A percentile compares a stretch with the other conserved stretches of the same genome.
Conservation (phyloP, 495 filamentous ascomycete genomes). For the Neurospora discreta region DNA sequence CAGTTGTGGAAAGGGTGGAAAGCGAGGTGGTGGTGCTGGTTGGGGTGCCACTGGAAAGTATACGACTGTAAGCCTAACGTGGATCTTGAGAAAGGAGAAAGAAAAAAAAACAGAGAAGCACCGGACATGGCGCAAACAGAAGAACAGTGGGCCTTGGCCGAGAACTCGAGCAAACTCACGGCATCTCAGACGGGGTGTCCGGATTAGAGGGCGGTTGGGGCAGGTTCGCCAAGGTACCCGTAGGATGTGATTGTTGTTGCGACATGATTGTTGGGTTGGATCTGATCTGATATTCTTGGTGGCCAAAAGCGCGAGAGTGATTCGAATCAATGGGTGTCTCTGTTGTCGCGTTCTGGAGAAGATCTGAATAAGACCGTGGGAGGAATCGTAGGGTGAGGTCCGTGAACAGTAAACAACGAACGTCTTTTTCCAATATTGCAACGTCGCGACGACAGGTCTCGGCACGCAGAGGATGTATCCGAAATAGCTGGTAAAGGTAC, state of each 20-base stretch:
- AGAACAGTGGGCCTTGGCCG: neutral
- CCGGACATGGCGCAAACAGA: neutral
- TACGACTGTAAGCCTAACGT: slow-evolving; percentile 2
- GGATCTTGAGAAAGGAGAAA: neutral
- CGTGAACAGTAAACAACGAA: neutral
- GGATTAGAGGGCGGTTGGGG: slow-evolving; percentile 75
- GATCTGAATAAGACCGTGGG: neutral
- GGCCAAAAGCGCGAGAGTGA: neutral
- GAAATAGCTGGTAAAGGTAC: neutral
- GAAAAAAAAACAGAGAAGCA: neutral
- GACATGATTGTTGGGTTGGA: slow-evolving; percentile 18
- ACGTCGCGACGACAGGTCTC: neutral
- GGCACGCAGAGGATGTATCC: neutral
- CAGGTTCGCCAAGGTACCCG: slow-evolving; percentile 58
- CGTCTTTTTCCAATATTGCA: neutral
- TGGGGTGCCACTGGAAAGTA: slow-evolving; percentile 63
- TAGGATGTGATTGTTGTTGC: slow-evolving; percentile 38
- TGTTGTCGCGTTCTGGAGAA: neutral
- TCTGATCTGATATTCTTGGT: neutral
- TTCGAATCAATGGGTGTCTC: neutral
- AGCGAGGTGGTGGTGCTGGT: slow-evolving; percentile 79
- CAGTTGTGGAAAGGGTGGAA: slow-evolving; percentile 77
- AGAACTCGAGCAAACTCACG: slow-evolving; percentile 45
- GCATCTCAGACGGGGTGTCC: slow-evolving; percentile 82
- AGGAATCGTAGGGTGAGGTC: neutral